These are phyloP conservation scores for Paraphaeosphaeria minitans DNA, from an alignment of 2,329 filamentous ascomycete species.

Conservation along the genomic window DNA sequence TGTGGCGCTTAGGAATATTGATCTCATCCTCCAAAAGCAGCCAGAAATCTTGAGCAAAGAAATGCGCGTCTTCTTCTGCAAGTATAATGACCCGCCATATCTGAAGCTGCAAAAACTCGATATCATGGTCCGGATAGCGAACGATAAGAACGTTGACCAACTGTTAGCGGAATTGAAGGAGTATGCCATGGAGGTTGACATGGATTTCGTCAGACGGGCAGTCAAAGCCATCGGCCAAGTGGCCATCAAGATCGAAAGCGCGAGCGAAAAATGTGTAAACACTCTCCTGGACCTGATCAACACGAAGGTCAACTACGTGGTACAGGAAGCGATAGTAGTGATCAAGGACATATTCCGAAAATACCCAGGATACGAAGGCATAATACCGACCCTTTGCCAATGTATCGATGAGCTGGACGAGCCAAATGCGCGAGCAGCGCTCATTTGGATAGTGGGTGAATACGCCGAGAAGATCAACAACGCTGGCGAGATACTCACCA, in stretches of 20 bases:
- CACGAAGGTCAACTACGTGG: slow-evolving; percentile 98
- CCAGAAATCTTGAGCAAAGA: slow-evolving; percentile 97
- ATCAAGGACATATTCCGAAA: slow-evolving; percentile 98
- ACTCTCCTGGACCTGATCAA: slow-evolving; percentile 91
- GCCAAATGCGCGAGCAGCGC: slow-evolving; percentile 82
- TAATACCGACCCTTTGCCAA: slow-evolving; percentile 94
- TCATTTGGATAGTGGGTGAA: slow-evolving; percentile 99
- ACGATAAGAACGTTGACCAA: slow-evolving; percentile 95
- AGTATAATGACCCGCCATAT: slow-evolving; percentile 98
- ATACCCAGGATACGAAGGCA: slow-evolving; percentile 96
- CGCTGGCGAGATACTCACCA: slow-evolving; percentile 88
- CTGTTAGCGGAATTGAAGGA: slow-evolving; percentile 93
- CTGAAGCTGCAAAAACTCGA: slow-evolving; percentile 97
- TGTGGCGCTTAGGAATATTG: slow-evolving; percentile 93
- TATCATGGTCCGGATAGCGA: slow-evolving; percentile 99
- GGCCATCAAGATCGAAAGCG: slow-evolving; percentile 96
- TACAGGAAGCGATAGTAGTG: slow-evolving; percentile 97
- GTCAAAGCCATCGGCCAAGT: slow-evolving; percentile 97
- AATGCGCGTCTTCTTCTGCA: slow-evolving; percentile 98
- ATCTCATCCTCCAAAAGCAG: slow-evolving; percentile 92
- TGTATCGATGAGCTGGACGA: slow-evolving; percentile 98
- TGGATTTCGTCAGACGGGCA: slow-evolving; percentile 95
- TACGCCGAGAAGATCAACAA: slow-evolving; percentile 99
- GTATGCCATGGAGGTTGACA: slow-evolving; percentile 96
- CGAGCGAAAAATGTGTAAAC: slow-evolving; percentile 94